phyloP scores from a whole-genome alignment of 1,139 yeast genomes.

The Saccharomyces hybrid region DNA sequence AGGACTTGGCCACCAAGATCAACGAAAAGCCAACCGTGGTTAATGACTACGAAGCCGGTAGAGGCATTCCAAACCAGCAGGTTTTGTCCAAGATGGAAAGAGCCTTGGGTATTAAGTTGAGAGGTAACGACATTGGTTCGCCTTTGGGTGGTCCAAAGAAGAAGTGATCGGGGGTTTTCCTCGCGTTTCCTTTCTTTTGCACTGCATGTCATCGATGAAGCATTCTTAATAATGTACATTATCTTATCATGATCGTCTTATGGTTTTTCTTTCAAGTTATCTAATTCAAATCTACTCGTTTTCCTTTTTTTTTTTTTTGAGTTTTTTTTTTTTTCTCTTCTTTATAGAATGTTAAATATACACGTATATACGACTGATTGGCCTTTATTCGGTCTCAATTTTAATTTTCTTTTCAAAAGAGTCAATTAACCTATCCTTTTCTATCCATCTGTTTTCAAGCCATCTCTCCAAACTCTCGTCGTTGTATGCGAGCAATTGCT shows the following conservation, averaged over 20 bases:
- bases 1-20: constrained; percentile 90
- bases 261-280: background rate
- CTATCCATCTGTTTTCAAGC: constrained; percentile 65
- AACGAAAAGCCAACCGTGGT: constrained; percentile 94
- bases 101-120: constrained; percentile 85
- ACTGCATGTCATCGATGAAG: constrained; percentile 1
- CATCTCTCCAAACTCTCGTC: constrained; percentile 55
- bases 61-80: constrained; percentile 96
- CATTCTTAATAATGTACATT: constrained; percentile 1
- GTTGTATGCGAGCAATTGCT: constrained; percentile 43
- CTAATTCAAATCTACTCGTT: no score
- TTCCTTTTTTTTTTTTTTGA: background rate
- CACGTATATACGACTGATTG: background rate
- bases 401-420: constrained; percentile 33
- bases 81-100: constrained; percentile 86
- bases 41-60: constrained; percentile 94
- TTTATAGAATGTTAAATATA: constrained; percentile 1
- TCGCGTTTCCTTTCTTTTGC: background rate
- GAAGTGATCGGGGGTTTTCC: constrained; percentile 19
- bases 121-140: constrained; percentile 93
- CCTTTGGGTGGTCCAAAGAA: constrained; percentile 52
- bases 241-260: constrained; percentile 1
- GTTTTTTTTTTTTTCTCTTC: background rate
- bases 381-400: constrained; percentile 8
- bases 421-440: constrained; percentile 48